Evolutionary conservation across 192 early-diverging fungal genomes (phyloP), one percentile per base, ranked within the genome.

Genomic region (Linnemannia zychae): DNA sequence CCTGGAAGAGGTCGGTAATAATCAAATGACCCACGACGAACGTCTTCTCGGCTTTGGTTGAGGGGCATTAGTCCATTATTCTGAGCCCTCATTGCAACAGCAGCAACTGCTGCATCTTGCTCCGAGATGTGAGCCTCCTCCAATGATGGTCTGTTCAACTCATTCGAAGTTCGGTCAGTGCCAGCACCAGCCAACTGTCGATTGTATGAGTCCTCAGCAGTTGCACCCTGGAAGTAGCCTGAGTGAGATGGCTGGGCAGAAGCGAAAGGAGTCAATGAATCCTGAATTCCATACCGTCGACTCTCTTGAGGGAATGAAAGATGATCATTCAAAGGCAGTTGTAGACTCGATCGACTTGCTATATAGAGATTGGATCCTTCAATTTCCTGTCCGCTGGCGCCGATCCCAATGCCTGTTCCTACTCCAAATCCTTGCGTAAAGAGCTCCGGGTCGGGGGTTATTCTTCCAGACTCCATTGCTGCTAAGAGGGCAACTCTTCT

Each of bases 71-170:
- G 34, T 63, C 73, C 77, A 48, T 67, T 79, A 13, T 22, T 60
- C 37, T 84, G 82, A 28, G 76, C 77, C 40, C 76, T 69, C 67
- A 84, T 69, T 2, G 82, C 82, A 15, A 84, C 77, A 17, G 82
- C 82, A 13, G 82, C 82, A 0, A 84, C 82, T 38, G 77, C 82
- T 1, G 77, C 82, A 71, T 84, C 82, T 53, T 84, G 82, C 47
- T 84, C 82, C 6, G 82, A 78, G n/a, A 79, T 78, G n/a, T 76
- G 71, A 2, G 77, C 40, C 28, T 84, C 82, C 33, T 84, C 82
- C 63, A 84, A 44, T 20, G 82, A 84, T 13, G 72, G 77, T 13
- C 77, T 66, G 46, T 22, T 53, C 38, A 22, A 65, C 24, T 84
- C 82, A 12, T 52, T 67, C 28, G 81, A 84, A 1, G 20, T 40